phyloP scores from a whole-genome alignment of 78 protist genomes.

The Thecamonas trahens region DNA sequence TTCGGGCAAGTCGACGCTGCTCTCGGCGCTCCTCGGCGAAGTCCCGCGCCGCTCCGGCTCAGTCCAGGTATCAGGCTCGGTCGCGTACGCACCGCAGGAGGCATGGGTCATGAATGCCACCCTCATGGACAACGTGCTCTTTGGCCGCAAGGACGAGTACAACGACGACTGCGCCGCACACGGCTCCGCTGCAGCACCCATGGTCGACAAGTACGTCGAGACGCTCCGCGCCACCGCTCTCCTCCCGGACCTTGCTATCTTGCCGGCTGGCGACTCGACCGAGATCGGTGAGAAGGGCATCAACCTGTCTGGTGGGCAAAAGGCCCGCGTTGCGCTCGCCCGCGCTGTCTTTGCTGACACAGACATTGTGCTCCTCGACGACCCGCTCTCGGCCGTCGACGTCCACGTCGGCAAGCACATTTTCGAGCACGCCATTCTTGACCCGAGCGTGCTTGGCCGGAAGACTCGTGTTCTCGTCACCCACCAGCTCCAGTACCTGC shows the following conservation, averaged over 20 bases:
- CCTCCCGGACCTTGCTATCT: constrained; percentile 29
- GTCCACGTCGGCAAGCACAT: constrained; percentile 67
- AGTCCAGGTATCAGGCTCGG: constrained; percentile 15
- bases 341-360: constrained; percentile 72
- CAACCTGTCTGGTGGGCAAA: constrained; percentile 75
- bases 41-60: constrained; percentile 9
- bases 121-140: constrained; percentile 76
- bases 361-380: constrained; percentile 59
- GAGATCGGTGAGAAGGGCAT: constrained; percentile 86
- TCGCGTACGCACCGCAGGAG: constrained; percentile 82
- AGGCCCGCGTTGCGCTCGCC: constrained; percentile 61
- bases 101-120: constrained; percentile 81
- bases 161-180: background rate
- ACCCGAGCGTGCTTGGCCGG: constrained; percentile 10
- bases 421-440: background rate
- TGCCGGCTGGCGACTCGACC: constrained; percentile 79
- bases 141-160: constrained; percentile 40
- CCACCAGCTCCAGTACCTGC: constrained; percentile 47
- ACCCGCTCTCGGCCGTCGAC: constrained; percentile 76
- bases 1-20: constrained; percentile 63
- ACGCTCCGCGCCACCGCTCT: constrained; percentile 35
- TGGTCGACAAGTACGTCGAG: constrained; percentile 9
- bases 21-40: constrained; percentile 63
- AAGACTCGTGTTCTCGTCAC: constrained; percentile 59
- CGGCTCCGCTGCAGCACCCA: background rate